Base-by-base conservation (phyloP, 495 filamentous ascomycete species). In the Penicillium dipodomyicola region DNA sequence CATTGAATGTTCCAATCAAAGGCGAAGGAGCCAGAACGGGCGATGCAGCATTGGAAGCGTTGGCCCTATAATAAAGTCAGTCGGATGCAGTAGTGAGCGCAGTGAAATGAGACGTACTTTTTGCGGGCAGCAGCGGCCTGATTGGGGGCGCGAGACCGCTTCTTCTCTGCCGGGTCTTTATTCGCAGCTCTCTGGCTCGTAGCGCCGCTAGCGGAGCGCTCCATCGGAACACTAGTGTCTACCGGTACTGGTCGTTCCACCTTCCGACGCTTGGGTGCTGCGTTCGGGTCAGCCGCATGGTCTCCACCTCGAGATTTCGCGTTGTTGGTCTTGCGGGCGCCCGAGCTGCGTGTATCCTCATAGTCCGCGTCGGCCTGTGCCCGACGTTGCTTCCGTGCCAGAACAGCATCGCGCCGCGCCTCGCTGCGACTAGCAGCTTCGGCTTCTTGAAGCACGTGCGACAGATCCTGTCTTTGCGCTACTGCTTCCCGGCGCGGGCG, bases 381-480 rank as follows among this genome's bases (percentile, higher is more conserved):
- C 35, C 82, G 80, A 61, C 87, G 84, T 33, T 79, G 77, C 65
- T 88, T 89, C 58, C 87, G 88, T 12, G 88, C 88, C 42, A 85
- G 72, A 54, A 91, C 73, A 5, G 90, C 88, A 73, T 94, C 90
- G 52, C 92, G 87, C 62, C 89, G 80, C 33, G 82, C 84, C 67
- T 89, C 94, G 67, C 90, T 93, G 61, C 91, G 85, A 17, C 87
- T 84, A 14, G 80, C 77, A 35, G 86, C 85, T 65, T 96, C 91
- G 33, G 86, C 86, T 52, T 93, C 90, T 41, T 91, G 80, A 29
- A 87, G 77, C 59, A 87, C 85, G 42, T 77, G 71, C 0, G 67
- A 60, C 3, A 77, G 52, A 48, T 86, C 79, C 62, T 79, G 77
- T 61, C 85, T 87, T 20, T 81, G 81, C 23, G 86, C 81, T 3